Evolutionary conservation across 805 yeast genomes (phyloP).

Genomic region (Candida boleticola): DNA sequence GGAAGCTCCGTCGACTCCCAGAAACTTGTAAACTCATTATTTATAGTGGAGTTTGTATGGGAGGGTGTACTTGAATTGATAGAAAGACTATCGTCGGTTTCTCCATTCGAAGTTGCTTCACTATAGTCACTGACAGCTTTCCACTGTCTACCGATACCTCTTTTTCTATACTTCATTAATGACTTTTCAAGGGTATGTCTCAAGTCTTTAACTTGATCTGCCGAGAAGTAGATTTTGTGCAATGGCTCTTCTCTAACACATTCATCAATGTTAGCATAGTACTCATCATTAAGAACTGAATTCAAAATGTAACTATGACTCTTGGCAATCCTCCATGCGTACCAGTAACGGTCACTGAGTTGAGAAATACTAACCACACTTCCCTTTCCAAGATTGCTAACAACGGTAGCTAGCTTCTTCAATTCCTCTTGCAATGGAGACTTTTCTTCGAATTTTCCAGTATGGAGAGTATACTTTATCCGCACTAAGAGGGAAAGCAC

Average conservation of each 20-base stretch:
- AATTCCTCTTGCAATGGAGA: background rate
- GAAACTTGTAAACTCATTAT: background rate
- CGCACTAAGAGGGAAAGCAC: constrained; percentile 10
- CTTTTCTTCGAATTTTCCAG: background rate
- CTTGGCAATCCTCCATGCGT: constrained; percentile 17
- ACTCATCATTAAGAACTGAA: constrained; percentile 10
- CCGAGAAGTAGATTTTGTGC: constrained; percentile 1
- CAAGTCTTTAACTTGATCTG: constrained; percentile 8
- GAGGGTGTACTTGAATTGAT: background rate
- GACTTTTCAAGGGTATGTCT: background rate
- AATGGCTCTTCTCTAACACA: background rate
- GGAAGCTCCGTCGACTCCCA: constrained; percentile 1
- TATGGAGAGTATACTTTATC: background rate
- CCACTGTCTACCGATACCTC: constrained; percentile 2
- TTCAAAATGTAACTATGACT: constrained; percentile 13
- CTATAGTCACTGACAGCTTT: background rate
- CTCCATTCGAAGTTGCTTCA: background rate
- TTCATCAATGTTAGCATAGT: constrained; percentile 7
- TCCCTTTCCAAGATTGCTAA: constrained; percentile 8
- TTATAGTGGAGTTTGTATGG: background rate
- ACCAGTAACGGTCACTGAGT: constrained; percentile 16
- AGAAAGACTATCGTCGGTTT: background rate
- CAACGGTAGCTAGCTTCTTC: background rate
- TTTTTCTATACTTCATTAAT: background rate
- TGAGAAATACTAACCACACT: constrained; percentile 12